Conservation (phyloP, 2,329 filamentous ascomycete species). For the Fusarium caatingaense region DNA sequence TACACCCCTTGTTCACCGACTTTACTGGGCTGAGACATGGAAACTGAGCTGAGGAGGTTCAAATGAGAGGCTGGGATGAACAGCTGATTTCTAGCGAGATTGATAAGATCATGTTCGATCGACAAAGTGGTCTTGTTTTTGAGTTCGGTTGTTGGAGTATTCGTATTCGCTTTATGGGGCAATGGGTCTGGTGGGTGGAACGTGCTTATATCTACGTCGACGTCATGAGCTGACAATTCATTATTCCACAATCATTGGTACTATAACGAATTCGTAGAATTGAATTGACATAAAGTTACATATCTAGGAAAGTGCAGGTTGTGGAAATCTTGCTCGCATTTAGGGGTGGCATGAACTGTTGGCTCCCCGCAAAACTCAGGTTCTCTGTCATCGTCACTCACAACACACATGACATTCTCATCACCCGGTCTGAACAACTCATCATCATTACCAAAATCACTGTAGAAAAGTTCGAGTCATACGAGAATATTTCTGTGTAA, state of each 20-base stretch:
- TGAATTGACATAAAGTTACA: fast-evolving
- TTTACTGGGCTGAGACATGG: background rate
- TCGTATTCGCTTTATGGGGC: background rate
- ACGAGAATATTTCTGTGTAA: background rate
- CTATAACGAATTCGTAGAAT: fast-evolving
- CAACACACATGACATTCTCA: background rate
- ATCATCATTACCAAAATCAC: background rate
- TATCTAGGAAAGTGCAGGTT: background rate
- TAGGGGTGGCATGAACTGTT: background rate
- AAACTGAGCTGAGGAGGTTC: background rate
- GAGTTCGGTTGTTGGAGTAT: background rate
- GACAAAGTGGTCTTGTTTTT: background rate
- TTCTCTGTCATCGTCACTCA: background rate
- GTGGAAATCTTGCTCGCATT: background rate
- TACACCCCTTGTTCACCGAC: conserved; percentile 26
- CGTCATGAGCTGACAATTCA: background rate
- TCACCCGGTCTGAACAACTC: background rate
- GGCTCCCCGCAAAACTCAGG: background rate
- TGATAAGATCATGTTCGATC: conserved; percentile 2
- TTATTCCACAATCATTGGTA: fast-evolving
- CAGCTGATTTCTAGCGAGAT: background rate
- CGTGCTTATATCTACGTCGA: background rate
- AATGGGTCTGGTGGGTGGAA: background rate
- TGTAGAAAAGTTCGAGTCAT: background rate
- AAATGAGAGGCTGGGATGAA: background rate